A percentile compares a stretch with the other conserved stretches of the same genome.
Evolutionary conservation across 2,329 filamentous ascomycete genomes (phyloP).

Genomic region (Penicillium verrucosum): DNA sequence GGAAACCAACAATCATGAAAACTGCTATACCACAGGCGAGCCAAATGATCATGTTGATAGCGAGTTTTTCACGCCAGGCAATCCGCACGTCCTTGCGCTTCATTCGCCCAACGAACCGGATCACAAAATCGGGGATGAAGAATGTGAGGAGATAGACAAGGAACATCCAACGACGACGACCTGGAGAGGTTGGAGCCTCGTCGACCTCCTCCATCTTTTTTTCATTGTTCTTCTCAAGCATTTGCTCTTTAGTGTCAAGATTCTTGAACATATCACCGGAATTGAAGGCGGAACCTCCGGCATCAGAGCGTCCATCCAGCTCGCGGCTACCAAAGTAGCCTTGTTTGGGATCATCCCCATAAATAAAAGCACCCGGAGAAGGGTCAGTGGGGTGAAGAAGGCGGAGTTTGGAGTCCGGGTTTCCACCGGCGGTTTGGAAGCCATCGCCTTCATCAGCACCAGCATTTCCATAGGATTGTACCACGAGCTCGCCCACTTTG

Average conservation of each 20-base stretch:
- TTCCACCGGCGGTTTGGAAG: conserved; percentile 51
- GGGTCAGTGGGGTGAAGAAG: conserved; percentile 49
- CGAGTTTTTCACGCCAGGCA: conserved; percentile 95
- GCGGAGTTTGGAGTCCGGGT: conserved; percentile 54
- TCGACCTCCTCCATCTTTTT: conserved; percentile 89
- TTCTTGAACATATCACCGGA: conserved; percentile 98
- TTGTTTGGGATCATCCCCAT: conserved; percentile 70
- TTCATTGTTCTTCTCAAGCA: conserved; percentile 92
- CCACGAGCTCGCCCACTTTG: conserved; percentile 63
- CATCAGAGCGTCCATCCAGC: conserved; percentile 81
- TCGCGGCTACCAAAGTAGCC: conserved; percentile 80
- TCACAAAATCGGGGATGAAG: conserved; percentile 79
- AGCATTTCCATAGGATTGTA: conserved; percentile 59
- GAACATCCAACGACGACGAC: conserved; percentile 87
- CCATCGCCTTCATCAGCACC: conserved; percentile 56
- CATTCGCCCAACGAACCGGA: conserved; percentile 77
- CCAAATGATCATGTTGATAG: conserved; percentile 98
- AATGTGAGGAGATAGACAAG: conserved; percentile 81
- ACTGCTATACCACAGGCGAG: conserved; percentile 70
- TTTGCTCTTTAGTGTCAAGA: conserved; percentile 85
- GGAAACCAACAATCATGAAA: conserved; percentile 91
- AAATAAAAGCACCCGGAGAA: conserved; percentile 60
- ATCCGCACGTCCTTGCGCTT: conserved; percentile 85
- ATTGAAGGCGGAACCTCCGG: conserved; percentile 84
- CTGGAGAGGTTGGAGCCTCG: conserved; percentile 70